Evolutionary conservation across 1,139 yeast species (phyloP), one percentile per base, ranked within the genome.

Genomic region (Geotrichum histeridarum): DNA sequence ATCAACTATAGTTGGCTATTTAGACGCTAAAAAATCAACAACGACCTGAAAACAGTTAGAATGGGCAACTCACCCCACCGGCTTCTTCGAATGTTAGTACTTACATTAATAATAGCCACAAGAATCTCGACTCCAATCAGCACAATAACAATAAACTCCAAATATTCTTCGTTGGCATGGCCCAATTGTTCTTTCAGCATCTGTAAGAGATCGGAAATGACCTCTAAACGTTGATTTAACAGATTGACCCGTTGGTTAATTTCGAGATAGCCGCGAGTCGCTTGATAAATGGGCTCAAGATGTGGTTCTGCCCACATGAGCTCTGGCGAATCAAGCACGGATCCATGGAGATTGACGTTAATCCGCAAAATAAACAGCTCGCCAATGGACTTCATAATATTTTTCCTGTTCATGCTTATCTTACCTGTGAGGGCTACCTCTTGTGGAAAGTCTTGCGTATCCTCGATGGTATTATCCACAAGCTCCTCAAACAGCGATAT

Each of bases 301-400:
- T 91, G 96, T 1, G 99, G 99, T 67, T 93, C 98, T 0, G 96
- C 84, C 99, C 99, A 93, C 96, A 93, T 90, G 56, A 93, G 80
- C 68, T 93, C 98, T 0, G 99, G 99, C 1, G 96, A 87, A 68
- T 93, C 99, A 59, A 93, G 74, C 22, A 93, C 94, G 1, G 97
- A 89, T 1, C 98, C 98, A 71, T 93, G 98, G 59, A 93, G 75
- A 66, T 93, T 93, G 61, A 90, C 88, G 54, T 67, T 61, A 57
- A 93, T 93, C 57, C 99, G 76, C 61, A 93, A 74, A 57, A 93
- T 93, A 69, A 93, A 93, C 59, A 93, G 77, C 68, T 93, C 98
- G 15, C 99, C 99, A 57, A 93, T 93, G 54, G 94, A 85, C 71
- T 90, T 91, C 97, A 93, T 91, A 55, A 91, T 91, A 63, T 90